Conservation (phyloP, 2,329 filamentous ascomycete genomes). For the Westerdykella ornata region DNA sequence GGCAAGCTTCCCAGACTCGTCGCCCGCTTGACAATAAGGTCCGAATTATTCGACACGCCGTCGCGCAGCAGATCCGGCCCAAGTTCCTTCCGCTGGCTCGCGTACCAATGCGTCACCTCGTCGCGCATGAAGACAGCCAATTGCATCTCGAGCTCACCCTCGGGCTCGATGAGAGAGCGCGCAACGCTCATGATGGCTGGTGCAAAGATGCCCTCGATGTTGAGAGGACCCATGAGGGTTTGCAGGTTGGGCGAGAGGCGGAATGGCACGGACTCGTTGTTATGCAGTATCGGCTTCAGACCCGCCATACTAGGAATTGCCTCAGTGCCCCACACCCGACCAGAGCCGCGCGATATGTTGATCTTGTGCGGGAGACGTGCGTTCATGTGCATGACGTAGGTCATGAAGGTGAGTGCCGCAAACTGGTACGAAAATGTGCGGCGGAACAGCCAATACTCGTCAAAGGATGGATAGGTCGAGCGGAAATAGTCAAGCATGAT, state of each 20-base stretch:
- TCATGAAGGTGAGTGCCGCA: constrained; percentile 94
- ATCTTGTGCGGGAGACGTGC: constrained; percentile 94
- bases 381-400: constrained; percentile 95
- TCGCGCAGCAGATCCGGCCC: constrained; percentile 66
- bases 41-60: constrained; percentile 76
- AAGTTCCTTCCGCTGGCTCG: constrained; percentile 61
- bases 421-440: constrained; percentile 95
- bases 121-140: constrained; percentile 92
- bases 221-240: constrained; percentile 89
- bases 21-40: constrained; percentile 86
- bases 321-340: constrained; percentile 95
- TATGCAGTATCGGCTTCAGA: constrained; percentile 83
- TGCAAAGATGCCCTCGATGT: constrained; percentile 94
- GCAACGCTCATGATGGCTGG: constrained; percentile 94
- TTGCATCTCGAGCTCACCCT: constrained; percentile 80
- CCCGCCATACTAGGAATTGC: constrained; percentile 83
- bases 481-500: constrained; percentile 87
- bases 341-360: constrained; percentile 76
- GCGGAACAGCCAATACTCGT: constrained; percentile 98
- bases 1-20: constrained; percentile 74
- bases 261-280: constrained; percentile 94
- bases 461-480: constrained; percentile 75
- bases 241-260: constrained; percentile 94
- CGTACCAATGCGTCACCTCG: constrained; percentile 97
- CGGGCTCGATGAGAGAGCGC: constrained; percentile 80